Percentiles rank a stretch among this genome's conserved stretches.
Evolutionary conservation across 2,329 filamentous ascomycete genomes (phyloP).

Genomic region (Coccinonectria pachysandricola): DNA sequence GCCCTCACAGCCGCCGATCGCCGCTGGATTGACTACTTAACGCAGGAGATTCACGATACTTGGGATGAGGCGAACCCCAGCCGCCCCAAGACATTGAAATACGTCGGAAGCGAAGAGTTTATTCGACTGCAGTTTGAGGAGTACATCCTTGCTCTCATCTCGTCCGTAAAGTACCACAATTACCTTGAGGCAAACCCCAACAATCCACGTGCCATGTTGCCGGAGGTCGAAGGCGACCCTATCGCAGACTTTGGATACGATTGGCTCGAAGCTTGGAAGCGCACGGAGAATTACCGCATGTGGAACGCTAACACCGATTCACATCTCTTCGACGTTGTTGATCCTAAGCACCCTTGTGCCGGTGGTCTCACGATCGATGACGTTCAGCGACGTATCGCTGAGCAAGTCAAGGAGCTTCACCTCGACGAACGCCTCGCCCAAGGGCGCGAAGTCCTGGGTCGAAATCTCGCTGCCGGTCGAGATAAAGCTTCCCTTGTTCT

Average conservation of each 20-base stretch:
- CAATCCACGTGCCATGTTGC: slow-evolving; percentile 53
- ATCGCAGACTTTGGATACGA: slow-evolving; percentile 72
- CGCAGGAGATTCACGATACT: slow-evolving; percentile 86
- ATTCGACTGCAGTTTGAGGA: slow-evolving; percentile 96
- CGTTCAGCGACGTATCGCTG: slow-evolving; percentile 77
- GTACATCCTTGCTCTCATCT: slow-evolving; percentile 81
- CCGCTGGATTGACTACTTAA: slow-evolving; percentile 93
- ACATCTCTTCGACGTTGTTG: slow-evolving; percentile 87
- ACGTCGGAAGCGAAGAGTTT: slow-evolving; percentile 92
- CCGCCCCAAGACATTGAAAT: slow-evolving; percentile 88
- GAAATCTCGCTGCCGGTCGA: slow-evolving; percentile 77
- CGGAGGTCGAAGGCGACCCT: slow-evolving; percentile 72
- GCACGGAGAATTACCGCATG: slow-evolving; percentile 83
- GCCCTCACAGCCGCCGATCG: slow-evolving; percentile 76
- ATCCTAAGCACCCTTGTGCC: slow-evolving; percentile 86
- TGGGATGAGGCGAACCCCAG: slow-evolving; percentile 90
- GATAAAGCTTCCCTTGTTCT: slow-evolving; percentile 83
- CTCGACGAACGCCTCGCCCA: slow-evolving; percentile 82
- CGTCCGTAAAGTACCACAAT: slow-evolving; percentile 80
- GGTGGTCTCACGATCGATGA: slow-evolving; percentile 91
- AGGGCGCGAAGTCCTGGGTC: slow-evolving; percentile 74
- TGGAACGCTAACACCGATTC: slow-evolving; percentile 74
- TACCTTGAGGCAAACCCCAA: slow-evolving; percentile 60
- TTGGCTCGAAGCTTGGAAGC: slow-evolving; percentile 79
- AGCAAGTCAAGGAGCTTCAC: slow-evolving; percentile 89